Conservation (phyloP, 352 stramenopile genomes). For the Phytophthora ramorum region DNA sequence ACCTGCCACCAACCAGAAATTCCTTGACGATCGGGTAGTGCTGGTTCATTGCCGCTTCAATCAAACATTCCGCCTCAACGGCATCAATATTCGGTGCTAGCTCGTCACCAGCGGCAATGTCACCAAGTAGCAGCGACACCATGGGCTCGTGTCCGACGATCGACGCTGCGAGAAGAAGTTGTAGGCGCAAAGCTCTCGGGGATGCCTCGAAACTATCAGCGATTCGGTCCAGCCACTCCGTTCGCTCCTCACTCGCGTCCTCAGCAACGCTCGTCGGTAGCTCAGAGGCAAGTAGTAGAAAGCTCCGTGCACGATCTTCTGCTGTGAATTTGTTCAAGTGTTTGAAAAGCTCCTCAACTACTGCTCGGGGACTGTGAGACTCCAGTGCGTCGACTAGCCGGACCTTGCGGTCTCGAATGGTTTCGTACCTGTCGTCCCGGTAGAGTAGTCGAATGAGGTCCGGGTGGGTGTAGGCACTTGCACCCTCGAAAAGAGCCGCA, state of each 20-base stretch:
- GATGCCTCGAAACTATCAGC: constrained; percentile 16
- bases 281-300: constrained; percentile 27
- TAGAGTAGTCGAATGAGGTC: constrained; percentile 28
- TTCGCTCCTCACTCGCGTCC: constrained; percentile 6
- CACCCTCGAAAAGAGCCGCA: constrained; percentile 6
- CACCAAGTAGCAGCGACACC: constrained; percentile 20
- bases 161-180: constrained; percentile 27
- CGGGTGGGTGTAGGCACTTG: constrained; percentile 10
- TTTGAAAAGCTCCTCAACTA: constrained; percentile 25
- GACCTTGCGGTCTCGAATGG: constrained; percentile 20
- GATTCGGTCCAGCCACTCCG: constrained; percentile 17
- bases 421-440: constrained; percentile 22
- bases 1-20: constrained; percentile 17
- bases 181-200: constrained; percentile 10
- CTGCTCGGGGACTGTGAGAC: not conserved
- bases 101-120: constrained; percentile 13
- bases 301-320: constrained; percentile 35
- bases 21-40: constrained; percentile 14
- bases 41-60: constrained; percentile 25
- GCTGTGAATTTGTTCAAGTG: constrained; percentile 20
- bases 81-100: constrained; percentile 10
- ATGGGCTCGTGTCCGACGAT: constrained; percentile 25
- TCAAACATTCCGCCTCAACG: constrained; percentile 24
- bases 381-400: constrained; percentile 20
- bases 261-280: not conserved